phyloP scores from a whole-genome alignment of 176 grass and related monocot species.

The Oryza glumipatula region DNA sequence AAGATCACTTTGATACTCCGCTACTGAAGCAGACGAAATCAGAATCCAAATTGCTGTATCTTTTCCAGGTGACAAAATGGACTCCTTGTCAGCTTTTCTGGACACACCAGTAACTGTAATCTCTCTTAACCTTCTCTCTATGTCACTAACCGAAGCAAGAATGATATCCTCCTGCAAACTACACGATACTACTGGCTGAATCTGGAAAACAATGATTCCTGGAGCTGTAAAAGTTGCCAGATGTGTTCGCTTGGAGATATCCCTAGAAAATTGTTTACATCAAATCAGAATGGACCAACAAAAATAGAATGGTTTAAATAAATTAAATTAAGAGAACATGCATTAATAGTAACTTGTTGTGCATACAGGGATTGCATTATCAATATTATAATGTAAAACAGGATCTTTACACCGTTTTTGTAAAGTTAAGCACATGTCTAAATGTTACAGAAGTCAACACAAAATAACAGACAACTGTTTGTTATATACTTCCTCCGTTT shows the following conservation, averaged over 20 bases:
- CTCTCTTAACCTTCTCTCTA: conserved; percentile 46
- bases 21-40: conserved; percentile 70
- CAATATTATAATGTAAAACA: background rate
- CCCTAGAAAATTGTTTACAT: conserved; percentile 38
- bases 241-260: conserved; percentile 40
- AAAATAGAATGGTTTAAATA: conserved; percentile 17
- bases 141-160: conserved; percentile 46
- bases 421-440: background rate
- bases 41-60: conserved; percentile 83
- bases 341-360: conserved; percentile 9
- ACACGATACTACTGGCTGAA: conserved; percentile 71
- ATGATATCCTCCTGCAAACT: conserved; percentile 54
- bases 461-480: background rate
- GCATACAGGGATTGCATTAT: conserved; percentile 11
- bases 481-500: background rate
- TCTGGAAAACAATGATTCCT: conserved; percentile 69
- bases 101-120: conserved; percentile 34
- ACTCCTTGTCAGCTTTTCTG: conserved; percentile 31
- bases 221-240: conserved; percentile 44
- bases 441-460: background rate
- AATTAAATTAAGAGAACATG: conserved; percentile 30
- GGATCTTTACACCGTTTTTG: background rate
- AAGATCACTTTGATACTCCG: conserved; percentile 66
- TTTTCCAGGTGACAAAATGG: conserved; percentile 48
- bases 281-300: conserved; percentile 19